Conservation (phyloP, 2,329 filamentous ascomycete species). For the Xylaria sp. region DNA sequence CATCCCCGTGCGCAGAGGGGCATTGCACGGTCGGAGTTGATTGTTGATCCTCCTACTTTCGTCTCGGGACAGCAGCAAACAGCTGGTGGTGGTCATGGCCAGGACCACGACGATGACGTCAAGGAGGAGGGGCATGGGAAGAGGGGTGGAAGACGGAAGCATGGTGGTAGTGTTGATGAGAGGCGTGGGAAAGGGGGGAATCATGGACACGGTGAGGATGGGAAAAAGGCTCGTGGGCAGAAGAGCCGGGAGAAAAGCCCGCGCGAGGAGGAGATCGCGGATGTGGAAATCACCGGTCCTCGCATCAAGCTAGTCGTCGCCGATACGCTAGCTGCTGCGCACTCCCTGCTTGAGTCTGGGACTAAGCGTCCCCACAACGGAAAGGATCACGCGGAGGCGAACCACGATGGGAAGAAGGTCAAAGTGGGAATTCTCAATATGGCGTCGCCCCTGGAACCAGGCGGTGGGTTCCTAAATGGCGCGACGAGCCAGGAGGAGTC, state of each 20-base stretch:
- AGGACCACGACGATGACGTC: not conserved
- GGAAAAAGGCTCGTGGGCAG: not conserved
- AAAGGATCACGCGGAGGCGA: not conserved
- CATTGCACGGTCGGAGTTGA: slow-evolving; percentile 47
- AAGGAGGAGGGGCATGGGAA: not conserved
- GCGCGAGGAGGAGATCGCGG: not conserved
- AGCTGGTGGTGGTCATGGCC: not conserved
- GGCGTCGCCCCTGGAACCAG: slow-evolving; percentile 56
- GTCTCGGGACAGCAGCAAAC: too few relatives aligned
- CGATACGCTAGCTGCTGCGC: slow-evolving; percentile 51
- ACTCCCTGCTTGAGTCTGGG: slow-evolving; percentile 28
- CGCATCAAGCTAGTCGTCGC: slow-evolving; percentile 42
- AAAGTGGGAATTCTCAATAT: slow-evolving; percentile 56
- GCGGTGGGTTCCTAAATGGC: slow-evolving; percentile 56
- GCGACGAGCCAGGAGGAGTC: slow-evolving; percentile 57
- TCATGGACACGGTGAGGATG: not conserved
- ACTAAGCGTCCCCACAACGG: not conserved
- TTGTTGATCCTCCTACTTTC: slow-evolving; percentile 27
- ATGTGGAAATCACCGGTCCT: slow-evolving; percentile 17
- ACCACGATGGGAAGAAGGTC: slow-evolving; percentile 2
- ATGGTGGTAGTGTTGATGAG: not conserved
- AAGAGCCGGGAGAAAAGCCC: not conserved
- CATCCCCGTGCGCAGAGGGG: slow-evolving; percentile 52
- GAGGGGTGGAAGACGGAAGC: not conserved
- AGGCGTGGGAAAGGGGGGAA: not conserved